These are phyloP conservation scores for Nakaseomyces uthaithaninus DNA, from an alignment of 1,139 yeast genomes.

Conservation along the genomic window DNA sequence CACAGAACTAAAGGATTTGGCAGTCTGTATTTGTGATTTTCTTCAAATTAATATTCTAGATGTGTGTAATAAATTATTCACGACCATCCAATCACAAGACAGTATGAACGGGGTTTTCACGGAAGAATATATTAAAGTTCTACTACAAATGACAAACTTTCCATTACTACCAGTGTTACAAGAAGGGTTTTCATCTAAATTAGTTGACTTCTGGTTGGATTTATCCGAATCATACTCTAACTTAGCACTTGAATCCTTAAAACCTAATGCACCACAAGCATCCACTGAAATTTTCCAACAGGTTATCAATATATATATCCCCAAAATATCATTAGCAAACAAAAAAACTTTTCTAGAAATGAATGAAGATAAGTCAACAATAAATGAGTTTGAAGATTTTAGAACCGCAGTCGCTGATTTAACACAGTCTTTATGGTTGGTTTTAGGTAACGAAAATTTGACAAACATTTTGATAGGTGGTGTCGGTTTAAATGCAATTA, in stretches of 20 bases:
- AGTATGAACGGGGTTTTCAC: constrained; percentile 20
- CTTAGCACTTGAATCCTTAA: constrained; percentile 22
- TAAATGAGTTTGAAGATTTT: constrained; percentile 53
- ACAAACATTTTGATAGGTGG: constrained; percentile 40
- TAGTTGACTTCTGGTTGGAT: constrained; percentile 75
- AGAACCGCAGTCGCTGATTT: constrained; percentile 70
- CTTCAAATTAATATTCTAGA: constrained; percentile 46
- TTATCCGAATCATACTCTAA: constrained; percentile 48
- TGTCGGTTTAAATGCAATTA: constrained; percentile 32
- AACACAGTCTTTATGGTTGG: constrained; percentile 59
- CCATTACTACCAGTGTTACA: constrained; percentile 58
- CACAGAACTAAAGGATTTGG: constrained; percentile 42
- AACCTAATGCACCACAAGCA: constrained; percentile 23
- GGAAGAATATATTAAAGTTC: constrained; percentile 40
- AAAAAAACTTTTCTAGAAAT: constrained; percentile 28
- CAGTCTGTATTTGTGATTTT: constrained; percentile 45
- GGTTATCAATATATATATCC: constrained; percentile 29
- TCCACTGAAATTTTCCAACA: constrained; percentile 30
- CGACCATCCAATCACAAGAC: constrained; percentile 26
- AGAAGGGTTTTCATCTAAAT: constrained; percentile 58
- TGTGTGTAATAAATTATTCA: constrained; percentile 41
- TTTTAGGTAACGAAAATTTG: constrained; percentile 51
- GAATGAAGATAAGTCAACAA: constrained; percentile 25
- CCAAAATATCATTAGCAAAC: constrained; percentile 28
- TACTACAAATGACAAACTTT: constrained; percentile 50